Conservation (phyloP, 2,329 filamentous ascomycete species). For the Venturia nashicola region DNA sequence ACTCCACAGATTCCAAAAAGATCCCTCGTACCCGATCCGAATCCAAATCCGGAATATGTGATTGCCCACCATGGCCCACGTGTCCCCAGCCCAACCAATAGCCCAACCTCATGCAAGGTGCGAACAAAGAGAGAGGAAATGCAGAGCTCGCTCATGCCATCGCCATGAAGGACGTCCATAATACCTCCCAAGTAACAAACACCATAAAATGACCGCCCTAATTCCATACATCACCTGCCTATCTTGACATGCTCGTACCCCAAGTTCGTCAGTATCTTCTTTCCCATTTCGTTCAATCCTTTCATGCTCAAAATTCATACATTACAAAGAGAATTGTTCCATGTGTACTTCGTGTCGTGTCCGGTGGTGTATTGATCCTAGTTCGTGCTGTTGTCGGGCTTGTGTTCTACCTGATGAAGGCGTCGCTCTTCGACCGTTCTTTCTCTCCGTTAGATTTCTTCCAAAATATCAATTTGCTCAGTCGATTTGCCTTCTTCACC, state of each 20-base stretch:
- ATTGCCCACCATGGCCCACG: neutral
- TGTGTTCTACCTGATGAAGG: neutral
- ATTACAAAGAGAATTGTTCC: neutral
- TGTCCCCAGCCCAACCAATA: neutral
- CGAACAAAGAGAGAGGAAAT: neutral
- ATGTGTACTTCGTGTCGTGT: neutral
- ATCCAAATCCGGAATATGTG: neutral
- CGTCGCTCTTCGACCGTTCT: neutral
- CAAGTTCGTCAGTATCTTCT: neutral
- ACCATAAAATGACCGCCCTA: neutral
- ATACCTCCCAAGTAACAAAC: neutral
- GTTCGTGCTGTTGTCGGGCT: neutral
- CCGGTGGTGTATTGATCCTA: neutral
- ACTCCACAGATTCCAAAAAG: constrained; percentile 1
- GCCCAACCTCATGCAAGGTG: neutral
- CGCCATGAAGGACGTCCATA: neutral
- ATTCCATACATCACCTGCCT: neutral
- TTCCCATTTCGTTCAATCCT: neutral
- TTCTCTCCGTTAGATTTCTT: constrained; percentile 29
- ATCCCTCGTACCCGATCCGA: neutral
- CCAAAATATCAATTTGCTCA: constrained; percentile 73
- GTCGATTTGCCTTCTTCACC: constrained; percentile 51
- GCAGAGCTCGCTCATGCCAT: neutral
- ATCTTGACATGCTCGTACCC: neutral
- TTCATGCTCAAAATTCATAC: neutral